Evolutionary conservation across 2,329 filamentous ascomycete species (phyloP).

Genomic region (Trichoderma arundinaceum): DNA sequence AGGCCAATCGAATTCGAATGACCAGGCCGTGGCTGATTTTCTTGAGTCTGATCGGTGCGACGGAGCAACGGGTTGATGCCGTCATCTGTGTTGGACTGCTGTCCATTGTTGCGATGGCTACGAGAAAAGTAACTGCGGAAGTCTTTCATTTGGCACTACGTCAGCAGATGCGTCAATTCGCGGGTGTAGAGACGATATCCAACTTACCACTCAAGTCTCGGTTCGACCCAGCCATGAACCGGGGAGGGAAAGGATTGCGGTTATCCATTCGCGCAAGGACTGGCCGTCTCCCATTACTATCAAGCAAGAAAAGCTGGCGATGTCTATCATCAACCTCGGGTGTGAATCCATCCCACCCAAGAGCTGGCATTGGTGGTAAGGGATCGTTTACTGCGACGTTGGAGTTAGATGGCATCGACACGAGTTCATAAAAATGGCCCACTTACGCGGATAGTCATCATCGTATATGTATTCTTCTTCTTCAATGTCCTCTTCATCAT

Average conservation of each 20-base stretch:
- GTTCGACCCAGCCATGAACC: slow-evolving; percentile 59
- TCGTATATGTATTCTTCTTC: slow-evolving; percentile 70
- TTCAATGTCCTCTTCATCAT: slow-evolving; percentile 72
- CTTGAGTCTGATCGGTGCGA: slow-evolving; percentile 56
- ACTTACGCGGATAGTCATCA: slow-evolving; percentile 63
- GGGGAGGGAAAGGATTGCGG: slow-evolving; percentile 65
- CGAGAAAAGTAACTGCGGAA: slow-evolving; percentile 58
- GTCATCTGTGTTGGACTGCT: slow-evolving; percentile 71
- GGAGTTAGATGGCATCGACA: background rate
- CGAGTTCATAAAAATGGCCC: background rate
- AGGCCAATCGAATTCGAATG: slow-evolving; percentile 61
- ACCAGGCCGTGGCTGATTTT: slow-evolving; percentile 55
- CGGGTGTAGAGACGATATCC: background rate
- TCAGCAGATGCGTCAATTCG: background rate
- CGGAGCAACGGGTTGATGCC: slow-evolving; percentile 86
- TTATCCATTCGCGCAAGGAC: slow-evolving; percentile 46
- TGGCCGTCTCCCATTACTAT: slow-evolving; percentile 53
- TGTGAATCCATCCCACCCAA: slow-evolving; percentile 64
- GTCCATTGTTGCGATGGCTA: slow-evolving; percentile 59
- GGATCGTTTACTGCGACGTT: slow-evolving; percentile 31
- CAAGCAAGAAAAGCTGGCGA: slow-evolving; percentile 56
- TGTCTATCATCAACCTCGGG: slow-evolving; percentile 57
- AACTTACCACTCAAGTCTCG: slow-evolving; percentile 59
- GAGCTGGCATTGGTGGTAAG: slow-evolving; percentile 50
- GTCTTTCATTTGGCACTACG: slow-evolving; percentile 43